Evolutionary conservation across 2,329 filamentous ascomycete genomes (phyloP), one percentile per base, ranked within the genome.

Genomic region (Microthyrium microscopicum): DNA sequence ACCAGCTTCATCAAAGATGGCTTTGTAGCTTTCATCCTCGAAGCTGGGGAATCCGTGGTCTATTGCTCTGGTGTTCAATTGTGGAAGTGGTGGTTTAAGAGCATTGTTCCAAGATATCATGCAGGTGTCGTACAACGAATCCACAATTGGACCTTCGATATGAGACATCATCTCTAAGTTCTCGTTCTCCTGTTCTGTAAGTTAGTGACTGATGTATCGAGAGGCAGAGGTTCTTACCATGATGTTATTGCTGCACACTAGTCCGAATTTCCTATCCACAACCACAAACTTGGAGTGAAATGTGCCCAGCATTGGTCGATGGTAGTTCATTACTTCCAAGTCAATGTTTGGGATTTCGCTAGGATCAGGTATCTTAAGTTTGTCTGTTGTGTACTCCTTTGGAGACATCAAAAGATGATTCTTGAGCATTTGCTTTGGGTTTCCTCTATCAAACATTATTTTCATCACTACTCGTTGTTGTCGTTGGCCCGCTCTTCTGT

Each of bases 161-260:
- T 81, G 77, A 3, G 69, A 62, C 67, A 82, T 73, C 79, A 87
- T 84, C 51, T 87, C 80, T 35, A 84, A 39, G 42, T 87, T 87
- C 43, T 80, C 75, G 34, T 83, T 85, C 41, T 82, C 73, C 29
- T 35, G 20, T 4, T n/a, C 8, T 29, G 8, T 9, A 11, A 29
- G 9, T 9, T 11, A 8, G 11, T 11, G 9, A 20, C 6, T 15
- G 16, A n/a, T 24, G 16, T 5, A 8, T 18, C 16, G 24, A 35
- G 12, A 18, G 22, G 16, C 17, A 21, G 20, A 32, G 17, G 22
- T 4, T 11, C 24, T 13, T 37, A 44, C 54, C 42, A 68, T 64
- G 31, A 85, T 77, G 45, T 85, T 87, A 50, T 83, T 83, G 55
- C 77, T 84, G 53, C 79, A 75, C 2, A 85, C 49, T 1, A 80